Evolutionary conservation across 495 filamentous ascomycete genomes (phyloP).

Genomic region (Penicillium parvum): DNA sequence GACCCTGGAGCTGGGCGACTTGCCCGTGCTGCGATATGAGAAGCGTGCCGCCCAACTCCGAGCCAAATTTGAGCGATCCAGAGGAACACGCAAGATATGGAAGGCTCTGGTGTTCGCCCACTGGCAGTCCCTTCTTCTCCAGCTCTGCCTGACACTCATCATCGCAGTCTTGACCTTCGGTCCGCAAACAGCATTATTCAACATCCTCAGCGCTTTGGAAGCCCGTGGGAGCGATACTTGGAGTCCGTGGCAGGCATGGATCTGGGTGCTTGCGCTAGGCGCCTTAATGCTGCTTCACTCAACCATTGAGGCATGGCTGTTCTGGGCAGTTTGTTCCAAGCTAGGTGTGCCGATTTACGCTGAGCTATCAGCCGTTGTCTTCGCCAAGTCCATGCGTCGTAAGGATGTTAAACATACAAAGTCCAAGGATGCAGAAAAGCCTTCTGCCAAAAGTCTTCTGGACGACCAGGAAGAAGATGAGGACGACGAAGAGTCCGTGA

Average conservation of each 20-base stretch:
- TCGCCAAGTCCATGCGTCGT: slow-evolving; percentile 71
- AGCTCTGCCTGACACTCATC: slow-evolving; percentile 50
- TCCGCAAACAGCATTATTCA: slow-evolving; percentile 65
- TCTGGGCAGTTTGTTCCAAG: slow-evolving; percentile 62
- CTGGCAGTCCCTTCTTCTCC: slow-evolving; percentile 46
- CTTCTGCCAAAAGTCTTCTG: slow-evolving; percentile 18
- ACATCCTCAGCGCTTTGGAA: slow-evolving; percentile 62
- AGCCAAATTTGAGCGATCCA: slow-evolving; percentile 47
- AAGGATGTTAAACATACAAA: slow-evolving; percentile 67
- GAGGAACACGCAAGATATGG: slow-evolving; percentile 55
- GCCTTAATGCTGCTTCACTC: slow-evolving; percentile 50
- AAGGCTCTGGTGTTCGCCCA: slow-evolving; percentile 54
- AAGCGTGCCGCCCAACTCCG: slow-evolving; percentile 29
- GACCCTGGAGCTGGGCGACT: slow-evolving; percentile 53
- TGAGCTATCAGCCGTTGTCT: slow-evolving; percentile 68
- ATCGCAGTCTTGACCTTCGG: slow-evolving; percentile 57
- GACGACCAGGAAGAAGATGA: slow-evolving; percentile 35
- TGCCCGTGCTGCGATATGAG: slow-evolving; percentile 43
- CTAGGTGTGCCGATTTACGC: slow-evolving; percentile 61
- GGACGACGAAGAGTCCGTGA: slow-evolving; percentile 50
- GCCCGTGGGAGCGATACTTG: slow-evolving; percentile 30
- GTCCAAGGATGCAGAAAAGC: slow-evolving; percentile 25
- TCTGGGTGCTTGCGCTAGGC: slow-evolving; percentile 65
- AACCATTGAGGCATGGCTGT: slow-evolving; percentile 57
- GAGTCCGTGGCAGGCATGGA: slow-evolving; percentile 49